Conservation (phyloP, 768 basidiomycete species). For the Macrolepiota albuminosa region DNA sequence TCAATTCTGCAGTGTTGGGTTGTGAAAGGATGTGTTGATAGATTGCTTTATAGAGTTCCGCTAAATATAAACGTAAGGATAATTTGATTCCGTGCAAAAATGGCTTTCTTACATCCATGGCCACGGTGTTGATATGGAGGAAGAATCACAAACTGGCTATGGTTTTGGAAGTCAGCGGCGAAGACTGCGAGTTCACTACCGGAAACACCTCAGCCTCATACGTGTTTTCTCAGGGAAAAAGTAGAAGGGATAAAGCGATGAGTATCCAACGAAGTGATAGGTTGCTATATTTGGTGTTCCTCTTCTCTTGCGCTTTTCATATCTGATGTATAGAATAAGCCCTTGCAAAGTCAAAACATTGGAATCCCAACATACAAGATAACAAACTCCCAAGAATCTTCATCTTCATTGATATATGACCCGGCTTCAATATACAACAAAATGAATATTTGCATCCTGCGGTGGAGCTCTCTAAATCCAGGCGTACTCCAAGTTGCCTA, state of each 20-base stretch:
- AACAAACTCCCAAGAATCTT: conserved; percentile 91
- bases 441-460: conserved; percentile 91
- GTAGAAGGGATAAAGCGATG: conserved; percentile 93
- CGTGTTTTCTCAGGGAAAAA: conserved; percentile 90
- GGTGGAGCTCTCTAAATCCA: conserved; percentile 89
- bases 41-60: conserved; percentile 82
- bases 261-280: conserved; percentile 94
- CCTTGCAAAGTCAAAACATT: neutral
- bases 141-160: conserved; percentile 90
- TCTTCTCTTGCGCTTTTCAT: conserved; percentile 73
- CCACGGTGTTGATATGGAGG: conserved; percentile 87
- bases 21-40: conserved; percentile 70
- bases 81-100: neutral
- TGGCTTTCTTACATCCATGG: conserved; percentile 75
- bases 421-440: conserved; percentile 94
- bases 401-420: conserved; percentile 90
- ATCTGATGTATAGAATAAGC: conserved; percentile 39
- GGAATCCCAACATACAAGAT: conserved; percentile 55
- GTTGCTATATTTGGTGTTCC: conserved; percentile 43
- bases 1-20: conserved; percentile 79
- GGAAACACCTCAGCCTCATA: conserved; percentile 72
- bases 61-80: conserved; percentile 32
- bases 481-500: conserved; percentile 82
- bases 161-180: conserved; percentile 5
- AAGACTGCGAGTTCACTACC: neutral